Evolutionary conservation across 169 alveolate species (phyloP), one percentile per base, ranked within the genome.

Genomic region (Cyclospora cayetanensis): DNA sequence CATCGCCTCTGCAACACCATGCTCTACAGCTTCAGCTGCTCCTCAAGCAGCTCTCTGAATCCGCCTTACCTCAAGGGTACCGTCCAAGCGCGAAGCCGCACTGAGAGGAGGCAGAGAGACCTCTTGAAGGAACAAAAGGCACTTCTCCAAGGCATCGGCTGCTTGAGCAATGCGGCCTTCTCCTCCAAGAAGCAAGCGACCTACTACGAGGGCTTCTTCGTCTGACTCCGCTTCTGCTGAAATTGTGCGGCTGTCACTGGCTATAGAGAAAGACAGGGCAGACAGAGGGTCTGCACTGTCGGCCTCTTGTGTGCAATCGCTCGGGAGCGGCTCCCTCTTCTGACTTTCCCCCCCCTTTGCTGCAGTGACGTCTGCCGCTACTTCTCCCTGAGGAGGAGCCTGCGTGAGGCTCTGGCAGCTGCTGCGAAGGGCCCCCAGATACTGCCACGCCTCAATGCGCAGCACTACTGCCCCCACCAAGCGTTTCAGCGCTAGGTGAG

Each of bases 121-220:
- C 35, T 72, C 84, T 55, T 72, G 84, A 50, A 72, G 84, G 60
- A 72, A 55, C 60, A 72, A 55, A 20, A 72, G 60, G n/a, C 84
- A 72, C 43, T 46, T 29, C 60, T 72, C 84, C n/a, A 72, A 22
- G 4, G 84, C 84, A n/a, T 72, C 84, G 34, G 84, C 84, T 11
- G 84, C 84, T 15, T 50, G 60, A 72, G 84, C 50, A 39, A 72
- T 34, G n/a, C 63, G 27, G 22, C 15, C 34, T 4, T 72, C 84
- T 72, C 60, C 84, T 35, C 42, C 84, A 15, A 72, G 84, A 50
- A 72, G 84, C 84, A 72, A 34, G n/a, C n/a, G n/a, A n/a, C n/a
- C n/a, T 55, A 12, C n/a, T 43, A 34, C 46, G 50, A 27, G 35
- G 12, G 29, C 79, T 43, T 66, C 43, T 5, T 4, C 1, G 25